Evolutionary conservation across 2,329 filamentous ascomycete species (phyloP), one percentile per base, ranked within the genome.

Genomic region (Balansia obtecta): DNA sequence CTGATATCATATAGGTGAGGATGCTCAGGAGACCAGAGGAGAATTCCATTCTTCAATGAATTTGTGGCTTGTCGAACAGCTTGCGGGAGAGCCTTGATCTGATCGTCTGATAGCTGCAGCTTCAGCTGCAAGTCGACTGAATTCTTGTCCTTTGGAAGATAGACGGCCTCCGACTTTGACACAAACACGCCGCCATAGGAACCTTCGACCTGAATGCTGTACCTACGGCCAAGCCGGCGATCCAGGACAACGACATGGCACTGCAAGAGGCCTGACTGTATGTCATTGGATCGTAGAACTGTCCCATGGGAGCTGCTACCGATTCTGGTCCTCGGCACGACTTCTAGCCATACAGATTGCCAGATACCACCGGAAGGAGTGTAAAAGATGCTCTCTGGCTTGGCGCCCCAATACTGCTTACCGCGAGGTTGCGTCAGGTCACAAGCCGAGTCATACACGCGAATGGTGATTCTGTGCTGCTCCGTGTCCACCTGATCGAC

Each of bases 381-480:
- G 57, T 79, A 79, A 57, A 79, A 80, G 56, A 79, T 79, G 48
- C 73, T 76, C 60, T 82, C 77, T 0, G 79, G 76, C 61, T 79
- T 70, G 1, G 76, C 74, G 3, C 70, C 73, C 79, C 79, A 82
- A 58, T 81, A 82, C 62, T 86, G 82, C 61, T 86, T 86, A 0
- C 82, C 82, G 33, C 82, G 71, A 1, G 79, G 82, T 61, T 85
- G 82, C 0, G 76, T 74, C 8, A 84, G 65, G 53, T 85, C 82
- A 52, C 75, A 76, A 0, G 81, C 77, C 0, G 81, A 84, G 61
- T 85, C 82, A 39, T 74, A 75, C 0, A 83, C 76, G 3, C 82
- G 71, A 3, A 85, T 49, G 0, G 76, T 79, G 4, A 85, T 58
- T 1, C 71, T 65, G 10, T 70, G 57, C 2, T 57, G 59, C 0